Base-by-base conservation (phyloP, 2,329 filamentous ascomycete species). In the Penicillium sp. region DNA sequence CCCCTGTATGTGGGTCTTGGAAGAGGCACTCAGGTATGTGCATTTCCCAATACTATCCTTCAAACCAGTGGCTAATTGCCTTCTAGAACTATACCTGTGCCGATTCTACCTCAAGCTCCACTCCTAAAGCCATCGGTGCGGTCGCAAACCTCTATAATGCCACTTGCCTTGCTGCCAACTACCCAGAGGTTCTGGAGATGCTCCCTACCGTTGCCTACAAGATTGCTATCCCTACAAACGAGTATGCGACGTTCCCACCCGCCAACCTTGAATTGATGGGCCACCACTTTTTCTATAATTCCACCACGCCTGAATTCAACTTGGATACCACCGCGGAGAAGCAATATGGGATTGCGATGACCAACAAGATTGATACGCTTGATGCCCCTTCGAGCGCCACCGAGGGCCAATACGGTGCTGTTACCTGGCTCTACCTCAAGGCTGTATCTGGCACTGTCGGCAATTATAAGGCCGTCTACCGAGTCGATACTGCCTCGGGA, bases 71-170 rank as follows among this genome's bases (percentile, higher is more conserved):
- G 47, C 62, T 67, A 42, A 57, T 52, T 54, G 54, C 27, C n/a
- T 21, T 35, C 43, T 88, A 97, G 78, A 97, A 97, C 82, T 98
- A 97, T 81, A 96, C 91, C 51, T 97, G 93, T 81, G 80, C 84
- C 57, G 78, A 82, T 53, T 76, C 76, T 60, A 84, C 89, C 65
- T 71, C 84, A 1, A 83, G 83, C 3, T 83, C 85, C 0, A 77
- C 77, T 0, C 93, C 93, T 14, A 80, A 79, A 10, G 81, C 87
- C 19, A 75, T 81, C 49, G 93, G 93, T 61, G 93, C 93, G 53
- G 71, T 91, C 0, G 93, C 93, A 54, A 87, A 85, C 1, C 90
- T 98, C 67, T 97, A 90, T 86, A 92, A 97, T 76, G 90, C 87
- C 57, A 90, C 87, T 65, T 97, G 93, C 77, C 75, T 93, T 33